These are phyloP conservation scores for Colletotrichum sp. DNA, from an alignment of 2,329 filamentous ascomycete genomes.

Conservation along the genomic window DNA sequence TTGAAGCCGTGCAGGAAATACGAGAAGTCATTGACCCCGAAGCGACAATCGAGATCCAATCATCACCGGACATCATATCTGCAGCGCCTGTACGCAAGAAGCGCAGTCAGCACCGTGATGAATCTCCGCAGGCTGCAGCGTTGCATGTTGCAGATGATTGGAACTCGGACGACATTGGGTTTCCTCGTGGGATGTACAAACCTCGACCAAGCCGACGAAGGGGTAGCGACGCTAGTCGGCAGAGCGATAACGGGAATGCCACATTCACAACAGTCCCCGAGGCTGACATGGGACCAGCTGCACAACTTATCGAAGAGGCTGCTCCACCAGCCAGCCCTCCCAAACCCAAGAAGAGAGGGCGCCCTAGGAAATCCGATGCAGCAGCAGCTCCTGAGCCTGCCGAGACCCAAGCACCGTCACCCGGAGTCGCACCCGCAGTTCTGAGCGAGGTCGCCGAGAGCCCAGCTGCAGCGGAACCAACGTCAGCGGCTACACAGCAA, in stretches of 20 bases:
- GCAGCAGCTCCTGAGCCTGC: background rate
- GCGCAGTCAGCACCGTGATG: background rate
- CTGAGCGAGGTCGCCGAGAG: background rate
- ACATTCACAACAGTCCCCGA: background rate
- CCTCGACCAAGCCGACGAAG: slow-evolving; percentile 20
- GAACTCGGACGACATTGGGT: slow-evolving; percentile 18
- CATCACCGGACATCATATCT: slow-evolving; percentile 26
- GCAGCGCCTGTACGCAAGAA: slow-evolving; percentile 13
- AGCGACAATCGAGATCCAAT: background rate
- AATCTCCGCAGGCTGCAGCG: background rate
- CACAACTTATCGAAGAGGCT: background rate
- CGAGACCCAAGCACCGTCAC: background rate
- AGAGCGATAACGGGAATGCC: background rate
- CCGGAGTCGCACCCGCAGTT: background rate
- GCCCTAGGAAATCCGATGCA: slow-evolving; percentile 13
- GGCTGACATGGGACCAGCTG: background rate
- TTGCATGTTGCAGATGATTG: slow-evolving; percentile 1
- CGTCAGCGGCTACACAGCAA: background rate
- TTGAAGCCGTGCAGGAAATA: background rate
- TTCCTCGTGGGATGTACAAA: background rate
- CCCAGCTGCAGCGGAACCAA: background rate
- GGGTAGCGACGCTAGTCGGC: slow-evolving; percentile 12
- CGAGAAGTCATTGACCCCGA: background rate
- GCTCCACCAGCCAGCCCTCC: background rate
- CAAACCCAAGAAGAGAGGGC: slow-evolving; percentile 19